phyloP scores from a whole-genome alignment of 495 filamentous ascomycete genomes.

The Parmelia sp. region DNA sequence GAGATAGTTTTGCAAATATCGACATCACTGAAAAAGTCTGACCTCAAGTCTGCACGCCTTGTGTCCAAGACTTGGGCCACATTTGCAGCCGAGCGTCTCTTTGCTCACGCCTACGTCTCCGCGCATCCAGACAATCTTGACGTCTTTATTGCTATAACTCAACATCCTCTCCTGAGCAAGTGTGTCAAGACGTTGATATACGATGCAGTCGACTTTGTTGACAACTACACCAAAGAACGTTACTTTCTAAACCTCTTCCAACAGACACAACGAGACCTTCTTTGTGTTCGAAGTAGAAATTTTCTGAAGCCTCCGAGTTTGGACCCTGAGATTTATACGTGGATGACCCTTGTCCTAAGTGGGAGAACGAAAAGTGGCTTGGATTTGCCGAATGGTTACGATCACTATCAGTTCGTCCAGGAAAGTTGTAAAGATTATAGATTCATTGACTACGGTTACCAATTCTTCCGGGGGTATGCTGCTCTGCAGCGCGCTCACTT shows the following conservation, averaged over 20 bases:
- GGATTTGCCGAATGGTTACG: too few relatives aligned
- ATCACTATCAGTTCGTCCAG: too few relatives aligned
- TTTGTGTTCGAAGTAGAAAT: too few relatives aligned
- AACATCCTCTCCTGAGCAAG: not conserved
- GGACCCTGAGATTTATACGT: too few relatives aligned
- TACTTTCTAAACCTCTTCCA: too few relatives aligned
- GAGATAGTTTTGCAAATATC: not conserved
- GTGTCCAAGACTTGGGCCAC: not conserved
- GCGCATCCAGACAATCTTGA: not conserved
- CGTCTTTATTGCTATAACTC: not conserved
- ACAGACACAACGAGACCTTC: too few relatives aligned
- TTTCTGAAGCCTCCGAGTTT: too few relatives aligned
- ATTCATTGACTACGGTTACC: not conserved
- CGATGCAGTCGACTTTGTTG: not conserved
- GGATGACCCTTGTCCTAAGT: too few relatives aligned
- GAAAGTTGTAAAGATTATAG: too few relatives aligned
- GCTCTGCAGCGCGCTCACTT: not conserved
- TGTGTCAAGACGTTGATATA: not conserved
- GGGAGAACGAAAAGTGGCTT: too few relatives aligned
- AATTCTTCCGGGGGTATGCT: not conserved
- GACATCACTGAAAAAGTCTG: not conserved
- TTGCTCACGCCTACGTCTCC: not conserved
- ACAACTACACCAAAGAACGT: not conserved
- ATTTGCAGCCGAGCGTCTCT: not conserved
- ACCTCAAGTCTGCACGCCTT: slow-evolving; percentile 2